These are phyloP conservation scores for Nemania bipapillata DNA, from an alignment of 2,329 filamentous ascomycete genomes.

Conservation along the genomic window DNA sequence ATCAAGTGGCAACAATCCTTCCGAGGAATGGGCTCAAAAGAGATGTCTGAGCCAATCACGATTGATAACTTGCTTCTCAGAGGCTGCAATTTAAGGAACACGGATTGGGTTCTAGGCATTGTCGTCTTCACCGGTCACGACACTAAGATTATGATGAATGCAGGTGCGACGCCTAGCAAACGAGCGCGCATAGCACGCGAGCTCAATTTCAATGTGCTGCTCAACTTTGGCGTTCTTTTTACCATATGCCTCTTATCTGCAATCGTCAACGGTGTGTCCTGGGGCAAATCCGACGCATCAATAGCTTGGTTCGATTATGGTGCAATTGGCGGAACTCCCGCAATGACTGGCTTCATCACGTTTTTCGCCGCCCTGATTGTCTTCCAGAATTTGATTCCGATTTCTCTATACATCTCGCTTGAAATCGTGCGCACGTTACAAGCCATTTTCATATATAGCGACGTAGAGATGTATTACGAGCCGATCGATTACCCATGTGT, in stretches of 20 bases:
- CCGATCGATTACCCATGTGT: slow-evolving; percentile 93
- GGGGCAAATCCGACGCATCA: slow-evolving; percentile 79
- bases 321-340: slow-evolving; percentile 77
- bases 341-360: slow-evolving; percentile 89
- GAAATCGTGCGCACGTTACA: slow-evolving; percentile 95
- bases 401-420: slow-evolving; percentile 95
- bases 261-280: slow-evolving; percentile 84
- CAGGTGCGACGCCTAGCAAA: slow-evolving; percentile 93
- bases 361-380: slow-evolving; percentile 96
- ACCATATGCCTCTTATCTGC: slow-evolving; percentile 88
- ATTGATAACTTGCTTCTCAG: slow-evolving; percentile 96
- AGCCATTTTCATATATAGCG: slow-evolving; percentile 97
- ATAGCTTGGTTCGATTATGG: slow-evolving; percentile 85
- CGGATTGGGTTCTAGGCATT: slow-evolving; percentile 92
- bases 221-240: slow-evolving; percentile 92
- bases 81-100: slow-evolving; percentile 93
- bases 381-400: slow-evolving; percentile 98
- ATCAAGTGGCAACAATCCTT: slow-evolving; percentile 85
- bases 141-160: slow-evolving; percentile 99
- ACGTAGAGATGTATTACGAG: slow-evolving; percentile 96
- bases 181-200: slow-evolving; percentile 89
- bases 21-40: slow-evolving; percentile 69
- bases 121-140: slow-evolving; percentile 95
- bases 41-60: slow-evolving; percentile 90
- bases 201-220: slow-evolving; percentile 96